Conservation (phyloP, 345 rosid species). For the Citropsis articulata region DNA sequence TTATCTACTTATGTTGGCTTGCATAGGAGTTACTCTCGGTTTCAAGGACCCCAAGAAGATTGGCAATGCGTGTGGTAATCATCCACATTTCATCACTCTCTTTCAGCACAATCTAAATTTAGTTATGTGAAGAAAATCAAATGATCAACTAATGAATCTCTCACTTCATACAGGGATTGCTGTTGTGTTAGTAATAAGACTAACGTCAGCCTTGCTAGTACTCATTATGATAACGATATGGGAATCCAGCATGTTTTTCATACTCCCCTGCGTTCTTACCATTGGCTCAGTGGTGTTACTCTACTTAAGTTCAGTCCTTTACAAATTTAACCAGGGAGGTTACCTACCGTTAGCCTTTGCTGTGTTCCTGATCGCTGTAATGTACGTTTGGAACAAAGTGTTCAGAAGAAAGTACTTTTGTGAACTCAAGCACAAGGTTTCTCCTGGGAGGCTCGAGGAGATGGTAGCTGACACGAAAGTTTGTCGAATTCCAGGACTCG, state of each 20-base stretch:
- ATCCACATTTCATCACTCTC: neutral
- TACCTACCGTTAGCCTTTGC: slow-evolving; percentile 46
- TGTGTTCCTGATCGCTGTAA: slow-evolving; percentile 25
- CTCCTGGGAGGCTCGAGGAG: slow-evolving; percentile 19
- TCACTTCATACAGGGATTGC: slow-evolving; percentile 38
- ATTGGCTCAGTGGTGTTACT: slow-evolving; percentile 30
- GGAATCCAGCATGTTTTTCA: slow-evolving; percentile 38
- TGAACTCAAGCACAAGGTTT: slow-evolving; percentile 45
- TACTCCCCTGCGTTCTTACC: slow-evolving; percentile 24
- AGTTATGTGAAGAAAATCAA: too few relatives aligned
- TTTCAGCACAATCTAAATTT: neutral
- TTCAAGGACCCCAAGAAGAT: slow-evolving; percentile 38
- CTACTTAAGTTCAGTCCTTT: slow-evolving; percentile 43
- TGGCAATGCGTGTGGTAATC: slow-evolving; percentile 56
- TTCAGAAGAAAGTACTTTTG: slow-evolving; percentile 35
- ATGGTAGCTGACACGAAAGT: neutral
- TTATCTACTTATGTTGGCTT: slow-evolving; percentile 46
- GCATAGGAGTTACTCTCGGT: slow-evolving; percentile 41
- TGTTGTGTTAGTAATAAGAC: slow-evolving; percentile 44
- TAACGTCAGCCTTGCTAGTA: slow-evolving; percentile 41
- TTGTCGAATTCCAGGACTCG: slow-evolving; percentile 38
- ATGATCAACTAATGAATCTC: neutral
- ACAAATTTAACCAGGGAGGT: slow-evolving; percentile 47
- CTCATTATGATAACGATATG: slow-evolving; percentile 56
- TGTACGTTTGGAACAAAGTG: slow-evolving; percentile 45